A percentile compares a stretch with the other conserved stretches of the same genome.
Conservation (phyloP, 768 basidiomycete genomes). For the Leccinellum luteum region DNA sequence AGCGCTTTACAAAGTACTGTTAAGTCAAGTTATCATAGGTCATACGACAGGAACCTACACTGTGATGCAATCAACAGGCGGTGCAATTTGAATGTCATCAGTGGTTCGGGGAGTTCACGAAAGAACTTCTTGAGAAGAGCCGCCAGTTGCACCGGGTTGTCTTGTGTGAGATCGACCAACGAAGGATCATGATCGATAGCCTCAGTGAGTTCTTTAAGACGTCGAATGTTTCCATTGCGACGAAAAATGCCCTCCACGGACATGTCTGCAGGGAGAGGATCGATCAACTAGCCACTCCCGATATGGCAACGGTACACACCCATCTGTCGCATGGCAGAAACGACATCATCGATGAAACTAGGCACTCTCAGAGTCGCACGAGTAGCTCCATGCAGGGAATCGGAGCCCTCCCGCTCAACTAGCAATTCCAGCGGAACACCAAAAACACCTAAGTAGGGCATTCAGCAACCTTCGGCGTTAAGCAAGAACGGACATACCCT, state of each 20-base stretch:
- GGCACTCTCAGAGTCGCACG: conserved; percentile 84
- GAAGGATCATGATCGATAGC: conserved; percentile 92
- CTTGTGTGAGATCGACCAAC: conserved; percentile 87
- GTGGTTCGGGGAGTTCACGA: conserved; percentile 91
- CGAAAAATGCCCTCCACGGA: conserved; percentile 98
- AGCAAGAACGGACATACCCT: conserved; percentile 49
- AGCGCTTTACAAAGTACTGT: conserved; percentile 47
- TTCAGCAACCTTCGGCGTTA: conserved; percentile 9
- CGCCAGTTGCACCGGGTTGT: conserved; percentile 96
- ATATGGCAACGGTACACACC: conserved; percentile 49
- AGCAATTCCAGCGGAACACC: conserved; percentile 89
- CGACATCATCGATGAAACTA: conserved; percentile 96
- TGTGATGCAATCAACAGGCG: conserved; percentile 85
- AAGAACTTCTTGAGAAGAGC: conserved; percentile 97
- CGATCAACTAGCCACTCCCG: background rate
- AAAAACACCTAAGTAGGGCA: conserved; percentile 69
- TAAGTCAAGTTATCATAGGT: conserved; percentile 9
- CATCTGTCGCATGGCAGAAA: conserved; percentile 99
- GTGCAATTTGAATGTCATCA: conserved; percentile 93
- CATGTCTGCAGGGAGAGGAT: conserved; percentile 66
- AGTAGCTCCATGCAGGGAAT: conserved; percentile 89
- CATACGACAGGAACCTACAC: conserved; percentile 49
- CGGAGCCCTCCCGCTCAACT: conserved; percentile 93
- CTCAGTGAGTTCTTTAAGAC: conserved; percentile 87
- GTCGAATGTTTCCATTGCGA: conserved; percentile 95